Percentiles rank a stretch among this genome's conserved stretches.
Conservation (phyloP, 306 rosid species). For the Luffa aegyptiaca region DNA sequence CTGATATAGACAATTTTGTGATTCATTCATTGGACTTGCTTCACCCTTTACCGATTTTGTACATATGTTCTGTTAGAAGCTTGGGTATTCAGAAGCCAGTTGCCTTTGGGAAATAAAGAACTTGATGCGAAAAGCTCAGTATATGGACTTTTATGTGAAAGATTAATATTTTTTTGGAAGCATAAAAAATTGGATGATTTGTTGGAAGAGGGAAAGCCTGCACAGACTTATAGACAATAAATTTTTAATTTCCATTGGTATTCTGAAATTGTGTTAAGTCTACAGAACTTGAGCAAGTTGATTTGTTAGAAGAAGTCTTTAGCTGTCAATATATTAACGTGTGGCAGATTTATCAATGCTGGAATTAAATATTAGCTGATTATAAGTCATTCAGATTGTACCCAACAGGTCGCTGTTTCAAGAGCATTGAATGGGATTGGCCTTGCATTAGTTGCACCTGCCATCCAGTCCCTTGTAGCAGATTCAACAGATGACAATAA, state of each 20-base stretch:
- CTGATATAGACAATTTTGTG: not conserved
- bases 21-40: not conserved
- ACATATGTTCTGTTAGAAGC: not conserved
- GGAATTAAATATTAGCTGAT: slow-evolving; percentile 19
- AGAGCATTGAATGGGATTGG: slow-evolving; percentile 93
- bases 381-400: slow-evolving; percentile 27
- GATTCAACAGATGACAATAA: slow-evolving; percentile 73
- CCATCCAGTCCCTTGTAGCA: slow-evolving; percentile 92
- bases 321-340: not conserved
- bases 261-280: not conserved
- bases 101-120: not conserved
- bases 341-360: slow-evolving; percentile 7
- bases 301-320: not conserved
- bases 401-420: slow-evolving; percentile 70
- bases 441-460: slow-evolving; percentile 84
- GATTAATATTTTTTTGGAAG: not conserved
- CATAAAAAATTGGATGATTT: not conserved
- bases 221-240: not conserved
- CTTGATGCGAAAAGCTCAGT: not conserved
- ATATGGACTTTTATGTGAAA: not conserved
- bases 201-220: slow-evolving; percentile 1
- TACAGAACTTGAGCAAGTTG: not conserved
- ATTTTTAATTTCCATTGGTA: not conserved
- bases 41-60: not conserved
- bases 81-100: not conserved